Evolutionary conservation across 371 early-diverging fungal genomes (phyloP).

Genomic region (Mortierella sp.): DNA sequence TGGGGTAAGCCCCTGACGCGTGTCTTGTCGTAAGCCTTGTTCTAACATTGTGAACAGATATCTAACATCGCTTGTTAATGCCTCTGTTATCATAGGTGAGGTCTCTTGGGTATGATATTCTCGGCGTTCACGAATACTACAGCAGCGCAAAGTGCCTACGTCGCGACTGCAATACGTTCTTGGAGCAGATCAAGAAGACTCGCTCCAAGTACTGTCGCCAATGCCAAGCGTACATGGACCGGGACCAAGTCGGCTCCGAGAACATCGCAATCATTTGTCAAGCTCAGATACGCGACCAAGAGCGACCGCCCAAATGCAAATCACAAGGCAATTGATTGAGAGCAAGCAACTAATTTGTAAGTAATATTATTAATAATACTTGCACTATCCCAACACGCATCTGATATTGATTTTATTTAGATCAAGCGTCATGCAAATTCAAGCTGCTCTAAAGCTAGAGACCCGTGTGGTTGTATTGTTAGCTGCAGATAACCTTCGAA

Average conservation of each 20-base stretch:
- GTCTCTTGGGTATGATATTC: neutral
- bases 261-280: neutral
- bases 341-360: too few relatives aligned
- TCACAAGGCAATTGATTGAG: too few relatives aligned
- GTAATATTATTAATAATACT: too few relatives aligned
- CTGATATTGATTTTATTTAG: too few relatives aligned
- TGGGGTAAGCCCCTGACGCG: neutral
- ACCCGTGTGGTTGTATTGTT: too few relatives aligned
- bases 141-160: slow-evolving; percentile 11
- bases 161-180: neutral
- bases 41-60: neutral
- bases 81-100: neutral
- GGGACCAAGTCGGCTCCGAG: neutral
- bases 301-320: too few relatives aligned
- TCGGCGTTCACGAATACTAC: slow-evolving; percentile 10
- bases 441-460: too few relatives aligned
- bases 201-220: slow-evolving; percentile 1
- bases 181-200: neutral
- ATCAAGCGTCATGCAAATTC: too few relatives aligned
- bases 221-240: neutral
- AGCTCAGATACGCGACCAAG: too few relatives aligned
- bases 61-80: neutral
- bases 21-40: too few relatives aligned
- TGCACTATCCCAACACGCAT: too few relatives aligned
- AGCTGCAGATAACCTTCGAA: too few relatives aligned